A percentile compares a stretch with the other conserved stretches of the same genome.
Conservation (phyloP, 805 yeast genomes). For the Ogataea haglerorum region DNA sequence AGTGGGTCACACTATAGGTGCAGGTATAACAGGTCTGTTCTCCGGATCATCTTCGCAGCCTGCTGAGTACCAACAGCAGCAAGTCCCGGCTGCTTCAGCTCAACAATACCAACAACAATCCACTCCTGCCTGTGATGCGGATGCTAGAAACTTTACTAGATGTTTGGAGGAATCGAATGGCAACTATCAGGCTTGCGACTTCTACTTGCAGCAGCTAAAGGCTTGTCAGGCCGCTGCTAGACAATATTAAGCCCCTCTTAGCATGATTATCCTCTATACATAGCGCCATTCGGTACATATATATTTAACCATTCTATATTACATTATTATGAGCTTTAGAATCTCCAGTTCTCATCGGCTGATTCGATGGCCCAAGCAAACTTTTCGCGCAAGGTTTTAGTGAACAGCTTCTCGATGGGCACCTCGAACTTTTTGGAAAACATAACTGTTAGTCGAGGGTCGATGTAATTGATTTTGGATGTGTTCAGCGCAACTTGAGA, state of each 20-base stretch:
- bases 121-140: conserved; percentile 74
- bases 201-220: conserved; percentile 93
- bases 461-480: conserved; percentile 91
- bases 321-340: conserved; percentile 34
- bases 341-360: conserved; percentile 83
- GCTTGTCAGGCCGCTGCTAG: conserved; percentile 95
- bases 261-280: conserved; percentile 12
- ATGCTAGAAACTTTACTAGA: conserved; percentile 92
- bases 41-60: conserved; percentile 65
- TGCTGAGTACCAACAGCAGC: conserved; percentile 38
- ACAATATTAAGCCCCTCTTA: conserved; percentile 50
- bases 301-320: not conserved
- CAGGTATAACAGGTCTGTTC: conserved; percentile 86
- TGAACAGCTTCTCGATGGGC: conserved; percentile 88
- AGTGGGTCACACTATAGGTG: conserved; percentile 94
- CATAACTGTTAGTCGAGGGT: conserved; percentile 86
- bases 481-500: conserved; percentile 92
- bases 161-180: conserved; percentile 93
- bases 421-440: conserved; percentile 82
- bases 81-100: conserved; percentile 21
- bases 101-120: conserved; percentile 39
- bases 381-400: conserved; percentile 88
- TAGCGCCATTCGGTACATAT: conserved; percentile 5
- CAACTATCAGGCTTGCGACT: conserved; percentile 95
- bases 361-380: conserved; percentile 95